These are phyloP conservation scores for Globisporangium spinosum DNA, from an alignment of 352 stramenopile species.

Conservation along the genomic window DNA sequence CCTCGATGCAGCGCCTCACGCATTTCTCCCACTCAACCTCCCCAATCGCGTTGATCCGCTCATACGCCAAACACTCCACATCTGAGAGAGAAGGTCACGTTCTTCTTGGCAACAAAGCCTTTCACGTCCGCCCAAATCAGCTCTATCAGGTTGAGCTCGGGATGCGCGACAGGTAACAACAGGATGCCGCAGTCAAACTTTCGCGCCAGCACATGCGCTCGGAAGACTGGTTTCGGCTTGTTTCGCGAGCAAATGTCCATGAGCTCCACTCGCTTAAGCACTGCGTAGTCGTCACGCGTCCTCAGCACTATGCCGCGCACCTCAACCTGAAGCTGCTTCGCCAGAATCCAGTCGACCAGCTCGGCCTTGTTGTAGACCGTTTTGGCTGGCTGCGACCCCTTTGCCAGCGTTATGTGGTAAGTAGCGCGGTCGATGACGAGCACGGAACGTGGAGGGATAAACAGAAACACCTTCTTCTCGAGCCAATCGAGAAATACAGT, in stretches of 20 bases:
- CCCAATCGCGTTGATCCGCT: background rate
- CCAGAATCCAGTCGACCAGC: conserved; percentile 6
- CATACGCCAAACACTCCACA: conserved; percentile 6
- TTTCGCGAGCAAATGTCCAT: background rate
- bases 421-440: too few relatives aligned
- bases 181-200: conserved; percentile 14
- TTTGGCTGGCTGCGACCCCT: conserved; percentile 5
- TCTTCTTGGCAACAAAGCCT: conserved; percentile 11
- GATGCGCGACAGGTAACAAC: conserved; percentile 11
- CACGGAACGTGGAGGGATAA: too few relatives aligned
- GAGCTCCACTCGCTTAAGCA: background rate
- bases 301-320: background rate
- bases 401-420: background rate
- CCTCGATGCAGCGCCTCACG: conserved; percentile 13
- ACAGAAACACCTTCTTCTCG: too few relatives aligned
- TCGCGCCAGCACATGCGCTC: background rate
- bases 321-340: conserved; percentile 1
- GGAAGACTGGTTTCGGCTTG: background rate
- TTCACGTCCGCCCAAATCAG: conserved; percentile 17
- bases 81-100: conserved; percentile 9
- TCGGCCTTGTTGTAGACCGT: conserved; percentile 3
- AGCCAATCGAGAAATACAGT: too few relatives aligned
- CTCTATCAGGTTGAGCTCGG: conserved; percentile 16
- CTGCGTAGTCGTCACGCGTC: background rate
- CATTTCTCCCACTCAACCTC: conserved; percentile 10